Evolutionary conservation across 768 basidiomycete genomes (phyloP).

Genomic region (Neoboletus subvelutipes): DNA sequence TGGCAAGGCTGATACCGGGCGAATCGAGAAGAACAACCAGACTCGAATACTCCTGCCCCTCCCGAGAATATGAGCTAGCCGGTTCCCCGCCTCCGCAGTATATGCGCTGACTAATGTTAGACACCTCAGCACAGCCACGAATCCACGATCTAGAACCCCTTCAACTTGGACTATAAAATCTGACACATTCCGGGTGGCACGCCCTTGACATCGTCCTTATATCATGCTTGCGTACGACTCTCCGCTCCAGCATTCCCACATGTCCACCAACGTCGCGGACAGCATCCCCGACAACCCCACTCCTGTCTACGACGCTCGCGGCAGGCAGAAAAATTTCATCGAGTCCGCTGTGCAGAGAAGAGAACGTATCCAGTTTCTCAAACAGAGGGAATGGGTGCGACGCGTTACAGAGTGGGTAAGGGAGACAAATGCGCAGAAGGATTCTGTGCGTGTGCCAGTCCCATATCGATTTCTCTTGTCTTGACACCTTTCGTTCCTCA

Average conservation of each 20-base stretch:
- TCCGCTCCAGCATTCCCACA: background rate
- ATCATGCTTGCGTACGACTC: constrained; percentile 23
- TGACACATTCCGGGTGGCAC: constrained; percentile 10
- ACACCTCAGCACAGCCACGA: constrained; percentile 28
- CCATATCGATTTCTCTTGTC: background rate
- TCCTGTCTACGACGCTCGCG: constrained; percentile 40
- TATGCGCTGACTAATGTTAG: constrained; percentile 20
- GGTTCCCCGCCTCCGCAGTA: background rate
- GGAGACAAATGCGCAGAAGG: constrained; percentile 30
- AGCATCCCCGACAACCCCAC: constrained; percentile 13
- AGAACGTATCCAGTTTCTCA: constrained; percentile 53
- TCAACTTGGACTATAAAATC: constrained; percentile 15
- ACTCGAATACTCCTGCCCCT: no score
- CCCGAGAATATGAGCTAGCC: no score
- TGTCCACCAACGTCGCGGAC: constrained; percentile 10
- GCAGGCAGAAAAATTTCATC: constrained; percentile 43
- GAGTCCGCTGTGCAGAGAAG: constrained; percentile 48
- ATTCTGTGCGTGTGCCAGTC: constrained; percentile 11
- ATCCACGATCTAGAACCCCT: constrained; percentile 22
- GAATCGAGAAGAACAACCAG: no score
- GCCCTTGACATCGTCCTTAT: constrained; percentile 4
- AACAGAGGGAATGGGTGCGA: constrained; percentile 44
- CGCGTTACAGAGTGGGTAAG: constrained; percentile 40
- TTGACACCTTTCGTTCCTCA: constrained; percentile 1
- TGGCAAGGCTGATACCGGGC: no score